Evolutionary conservation across 306 rosid genomes (phyloP).

Genomic region (Cucurbita ficifolia): DNA sequence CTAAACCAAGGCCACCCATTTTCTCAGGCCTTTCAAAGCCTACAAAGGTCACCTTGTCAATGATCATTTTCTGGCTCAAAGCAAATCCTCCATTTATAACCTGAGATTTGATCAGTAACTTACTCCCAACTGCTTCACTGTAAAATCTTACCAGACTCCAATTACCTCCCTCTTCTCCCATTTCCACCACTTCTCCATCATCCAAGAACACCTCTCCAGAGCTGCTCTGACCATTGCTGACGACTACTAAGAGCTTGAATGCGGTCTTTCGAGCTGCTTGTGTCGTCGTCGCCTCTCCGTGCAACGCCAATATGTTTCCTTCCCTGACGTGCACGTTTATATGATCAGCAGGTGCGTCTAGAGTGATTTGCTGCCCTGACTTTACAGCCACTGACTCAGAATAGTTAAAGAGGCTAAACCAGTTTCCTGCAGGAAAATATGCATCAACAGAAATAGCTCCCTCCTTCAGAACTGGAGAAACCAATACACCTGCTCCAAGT

Average conservation of each 20-base stretch:
- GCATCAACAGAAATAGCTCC: constrained; percentile 49
- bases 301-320: constrained; percentile 63
- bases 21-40: constrained; percentile 34
- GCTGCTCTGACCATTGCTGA: constrained; percentile 18
- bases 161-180: constrained; percentile 30
- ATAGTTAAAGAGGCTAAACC: constrained; percentile 75
- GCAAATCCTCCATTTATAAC: constrained; percentile 51
- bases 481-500: constrained; percentile 54
- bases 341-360: constrained; percentile 60
- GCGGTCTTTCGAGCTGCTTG: constrained; percentile 35
- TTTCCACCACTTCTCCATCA: constrained; percentile 49
- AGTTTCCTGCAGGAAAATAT: constrained; percentile 68
- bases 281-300: constrained; percentile 55
- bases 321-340: constrained; percentile 60
- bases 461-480: constrained; percentile 54
- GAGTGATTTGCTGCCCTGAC: constrained; percentile 34
- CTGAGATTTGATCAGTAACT: constrained; percentile 25
- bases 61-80: constrained; percentile 37
- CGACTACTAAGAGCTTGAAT: constrained; percentile 47
- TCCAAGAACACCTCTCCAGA: constrained; percentile 68
- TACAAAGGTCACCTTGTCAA: constrained; percentile 39
- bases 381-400: constrained; percentile 33
- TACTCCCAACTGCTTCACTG: constrained; percentile 6
- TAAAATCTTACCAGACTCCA: constrained; percentile 53
- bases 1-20: constrained; percentile 9